Evolutionary conservation across 2,329 filamentous ascomycete species (phyloP), one percentile per base, ranked within the genome.

Genomic region (Colletotrichum higginsianum): DNA sequence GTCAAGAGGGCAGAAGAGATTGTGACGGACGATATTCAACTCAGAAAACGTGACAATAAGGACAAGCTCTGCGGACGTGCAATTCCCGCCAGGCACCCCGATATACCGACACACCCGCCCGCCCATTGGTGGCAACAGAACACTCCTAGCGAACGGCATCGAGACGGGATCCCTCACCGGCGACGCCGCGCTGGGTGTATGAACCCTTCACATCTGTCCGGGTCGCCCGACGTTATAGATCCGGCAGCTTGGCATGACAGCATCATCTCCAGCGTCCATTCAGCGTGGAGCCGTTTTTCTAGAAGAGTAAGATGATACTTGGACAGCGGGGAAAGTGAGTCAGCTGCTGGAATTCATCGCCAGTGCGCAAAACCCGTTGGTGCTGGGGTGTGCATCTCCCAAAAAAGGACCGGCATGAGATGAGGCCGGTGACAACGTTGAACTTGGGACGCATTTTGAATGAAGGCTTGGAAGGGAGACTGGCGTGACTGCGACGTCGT

Each of bases 401-500:
- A 38, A 38, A 21, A 23, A 40, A 38, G 2, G 15, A 13, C 4
- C 52, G 11, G 50, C 61, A 66, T 66, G 61, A 71, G 58, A 64
- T n/a, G 65, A 55, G 18, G 18, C 46, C 47, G 44, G 23, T 40
- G 57, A 40, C 40, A 47, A 49, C 52, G 42, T 49, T 23, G 46
- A 47, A 49, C 52, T 47, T 49, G 30, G 46, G 40, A 55, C 47
- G 65, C 46, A 50, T n/a, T 13, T 9, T 18, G 35, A 38, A 38
- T 15, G 30, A 15, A 7, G 16, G 13, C 52, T 26, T 16, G 23
- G 38, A 35, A 52, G 21, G n/a, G 35, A 23, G n/a, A 53, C 35
- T 9, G 16, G 30, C 26, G 18, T 57, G 15, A 55, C 55, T 72
- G 60, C 61, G 70, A 72, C 70, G 55, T 47, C 57, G 66, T 26